Evolutionary conservation across 2,329 filamentous ascomycete genomes (phyloP), one percentile per base, ranked within the genome.

Genomic region (Passalora sequoiae): DNA sequence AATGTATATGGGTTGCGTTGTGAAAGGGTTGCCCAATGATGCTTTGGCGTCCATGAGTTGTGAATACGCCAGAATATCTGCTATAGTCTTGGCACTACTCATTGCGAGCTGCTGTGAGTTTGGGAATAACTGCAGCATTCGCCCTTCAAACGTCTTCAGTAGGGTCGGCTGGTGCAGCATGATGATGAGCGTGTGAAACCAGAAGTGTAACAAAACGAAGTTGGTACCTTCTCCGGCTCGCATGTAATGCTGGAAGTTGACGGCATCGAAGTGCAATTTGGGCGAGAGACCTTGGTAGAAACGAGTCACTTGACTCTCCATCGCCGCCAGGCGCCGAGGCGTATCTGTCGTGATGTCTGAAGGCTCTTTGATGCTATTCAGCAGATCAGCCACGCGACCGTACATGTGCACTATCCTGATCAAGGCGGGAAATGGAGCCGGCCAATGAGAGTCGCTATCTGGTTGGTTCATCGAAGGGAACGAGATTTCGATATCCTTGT

Each of bases 41-140:
- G 87, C 89, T 62, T 86, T 89, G 0, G 85, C 81, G 61, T 94
- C 86, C 39, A 92, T 86, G 7, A 94, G 69, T 59, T 94, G 86
- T 0, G 87, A 86, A 63, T 94, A 94, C 1, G 85, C 83, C 6
- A 94, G 67, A 12, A 94, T 94, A 56, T 94, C 88, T 24, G 86
- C 87, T 47, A 94, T 92, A 0, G 88, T 94, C 68, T 94, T 94
- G 9, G 88, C 89, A 17, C 86, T 91, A 10, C 85, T 89, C 83
- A 91, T 89, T 47, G 85, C 87, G 4, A 81, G 59, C 61, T 92
- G 86, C 43, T 86, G 81, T 52, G 86, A 92, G 59, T 92, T 86
- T 0, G 84, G 79, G 27, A 88, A 79, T 1, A 94, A 72, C 43
- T 88, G 83, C 38, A 86, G 75, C 40, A 84, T 81, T 16, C 71